Conservation (phyloP, 768 basidiomycete species). For the Glaciozyma antarctica region DNA sequence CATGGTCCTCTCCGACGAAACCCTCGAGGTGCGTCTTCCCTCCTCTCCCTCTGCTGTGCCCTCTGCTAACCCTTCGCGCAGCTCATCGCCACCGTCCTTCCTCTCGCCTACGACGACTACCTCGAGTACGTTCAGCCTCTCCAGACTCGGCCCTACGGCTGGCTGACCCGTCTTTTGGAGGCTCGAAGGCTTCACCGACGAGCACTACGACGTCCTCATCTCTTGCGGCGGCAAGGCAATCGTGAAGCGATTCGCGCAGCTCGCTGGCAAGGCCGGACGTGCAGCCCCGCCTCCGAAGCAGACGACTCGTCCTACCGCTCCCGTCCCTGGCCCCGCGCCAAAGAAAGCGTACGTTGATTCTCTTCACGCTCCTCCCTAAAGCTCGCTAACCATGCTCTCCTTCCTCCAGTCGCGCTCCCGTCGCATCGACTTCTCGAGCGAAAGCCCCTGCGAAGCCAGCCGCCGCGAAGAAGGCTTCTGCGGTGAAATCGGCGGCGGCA, state of each 20-base stretch:
- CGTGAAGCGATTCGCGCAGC: slow-evolving; percentile 2
- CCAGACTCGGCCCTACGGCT: neutral
- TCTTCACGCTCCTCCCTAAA: neutral
- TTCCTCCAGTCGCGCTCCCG: neutral
- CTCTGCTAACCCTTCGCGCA: neutral
- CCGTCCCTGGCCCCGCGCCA: neutral
- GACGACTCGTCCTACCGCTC: neutral
- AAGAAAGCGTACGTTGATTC: neutral
- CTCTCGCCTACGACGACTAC: slow-evolving; percentile 5
- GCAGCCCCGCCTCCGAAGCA: neutral
- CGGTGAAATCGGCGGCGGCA: neutral
- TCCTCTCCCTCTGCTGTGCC: too few relatives aligned
- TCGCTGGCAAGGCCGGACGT: neutral
- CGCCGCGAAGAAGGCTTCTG: neutral
- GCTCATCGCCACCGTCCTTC: slow-evolving; percentile 13
- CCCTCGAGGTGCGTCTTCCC: slow-evolving; percentile 3
- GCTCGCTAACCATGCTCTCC: neutral
- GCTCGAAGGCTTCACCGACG: slow-evolving; percentile 3
- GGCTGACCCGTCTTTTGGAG: neutral
- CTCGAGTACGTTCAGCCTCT: neutral
- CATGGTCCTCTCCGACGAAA: slow-evolving; percentile 10
- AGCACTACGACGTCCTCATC: slow-evolving; percentile 9
- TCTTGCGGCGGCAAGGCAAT: slow-evolving; percentile 1
- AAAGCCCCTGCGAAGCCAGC: neutral
- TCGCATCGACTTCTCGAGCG: neutral